Evolutionary conservation across 495 filamentous ascomycete genomes (phyloP), one percentile per base, ranked within the genome.

Genomic region (Trichoderma reesei): DNA sequence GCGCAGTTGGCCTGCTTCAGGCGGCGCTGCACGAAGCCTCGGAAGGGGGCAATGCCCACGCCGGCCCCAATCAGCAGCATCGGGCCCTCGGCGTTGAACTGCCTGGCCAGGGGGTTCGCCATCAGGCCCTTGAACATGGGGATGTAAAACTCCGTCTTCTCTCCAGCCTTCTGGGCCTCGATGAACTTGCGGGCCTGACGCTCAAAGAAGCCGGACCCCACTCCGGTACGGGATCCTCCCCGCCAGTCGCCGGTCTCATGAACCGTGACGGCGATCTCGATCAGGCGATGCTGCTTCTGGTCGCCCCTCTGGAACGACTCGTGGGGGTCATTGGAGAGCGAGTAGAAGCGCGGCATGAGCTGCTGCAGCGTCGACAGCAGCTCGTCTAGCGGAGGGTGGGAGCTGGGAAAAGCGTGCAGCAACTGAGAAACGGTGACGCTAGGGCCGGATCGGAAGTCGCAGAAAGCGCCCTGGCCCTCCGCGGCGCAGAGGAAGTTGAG

Each of bases 101-200:
- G 85, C 70, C 85, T 88, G 18, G 92, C 92, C 6, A 98, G 81
- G 1, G 94, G 94, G 73, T 98, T 98, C 59, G 91, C 86, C 94
- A 98, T 98, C n/a, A 98, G 80, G 3, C 94, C 94, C 68, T 95
- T 90, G 83, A 98, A 98, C 89, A 98, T 96, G 63, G 95, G 95
- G 31, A 96, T 76, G 62, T 90, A 83, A 41, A 97, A 67, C 64
- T 89, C 82, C 3, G 80, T 65, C 34, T 78, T 77, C 33, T 81
- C 75, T 46, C 86, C 88, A 7, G 75, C 70, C 26, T 79, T 72
- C 66, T 89, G 83, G 6, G 86, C 85, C 14, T 83, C 79, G 68
- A 91, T 81, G 67, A 89, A 86, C 64, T 79, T 77, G 13, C 79
- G 80, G 0, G 94, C 92, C 61, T 92, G 81, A 6, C 88, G 83